Percentiles rank a stretch among this genome's conserved stretches.
Evolutionary conservation across 805 yeast species (phyloP).

Genomic region (Alloascoidea africana): DNA sequence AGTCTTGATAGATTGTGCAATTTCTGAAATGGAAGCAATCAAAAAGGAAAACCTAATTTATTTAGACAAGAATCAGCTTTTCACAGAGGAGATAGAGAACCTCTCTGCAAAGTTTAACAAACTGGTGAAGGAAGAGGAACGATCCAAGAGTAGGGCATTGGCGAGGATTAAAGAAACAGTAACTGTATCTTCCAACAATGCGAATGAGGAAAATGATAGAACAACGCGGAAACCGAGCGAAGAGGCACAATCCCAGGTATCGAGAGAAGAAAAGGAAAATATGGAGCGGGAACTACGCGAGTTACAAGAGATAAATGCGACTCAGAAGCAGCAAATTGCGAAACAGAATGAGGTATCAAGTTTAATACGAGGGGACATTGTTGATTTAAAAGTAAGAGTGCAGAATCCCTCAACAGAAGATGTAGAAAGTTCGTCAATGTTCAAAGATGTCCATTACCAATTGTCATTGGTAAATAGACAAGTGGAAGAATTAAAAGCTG

Average conservation of each 20-base stretch:
- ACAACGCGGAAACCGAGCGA: background rate
- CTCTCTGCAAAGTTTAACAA: background rate
- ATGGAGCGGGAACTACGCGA: background rate
- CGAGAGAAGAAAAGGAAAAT: background rate
- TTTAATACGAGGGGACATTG: background rate
- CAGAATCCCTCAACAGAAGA: background rate
- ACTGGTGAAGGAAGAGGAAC: background rate
- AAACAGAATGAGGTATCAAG: background rate
- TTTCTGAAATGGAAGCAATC: background rate
- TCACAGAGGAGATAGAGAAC: background rate
- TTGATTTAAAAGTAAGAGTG: background rate
- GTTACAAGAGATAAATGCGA: background rate
- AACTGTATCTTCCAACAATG: background rate
- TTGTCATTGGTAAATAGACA: constrained; percentile 3
- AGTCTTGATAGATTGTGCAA: background rate
- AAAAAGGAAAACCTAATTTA: background rate
- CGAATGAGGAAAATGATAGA: background rate
- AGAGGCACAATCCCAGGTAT: background rate
- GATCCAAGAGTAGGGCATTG: background rate
- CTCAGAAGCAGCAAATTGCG: background rate
- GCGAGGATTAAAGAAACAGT: background rate
- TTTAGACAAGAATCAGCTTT: background rate
- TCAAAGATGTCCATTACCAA: background rate
- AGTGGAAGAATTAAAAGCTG: constrained; percentile 13
- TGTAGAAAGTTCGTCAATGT: background rate